Evolutionary conservation across 345 rosid species (phyloP), one percentile per base, ranked within the genome.

Genomic region (Eucalyptus lansdowneana): DNA sequence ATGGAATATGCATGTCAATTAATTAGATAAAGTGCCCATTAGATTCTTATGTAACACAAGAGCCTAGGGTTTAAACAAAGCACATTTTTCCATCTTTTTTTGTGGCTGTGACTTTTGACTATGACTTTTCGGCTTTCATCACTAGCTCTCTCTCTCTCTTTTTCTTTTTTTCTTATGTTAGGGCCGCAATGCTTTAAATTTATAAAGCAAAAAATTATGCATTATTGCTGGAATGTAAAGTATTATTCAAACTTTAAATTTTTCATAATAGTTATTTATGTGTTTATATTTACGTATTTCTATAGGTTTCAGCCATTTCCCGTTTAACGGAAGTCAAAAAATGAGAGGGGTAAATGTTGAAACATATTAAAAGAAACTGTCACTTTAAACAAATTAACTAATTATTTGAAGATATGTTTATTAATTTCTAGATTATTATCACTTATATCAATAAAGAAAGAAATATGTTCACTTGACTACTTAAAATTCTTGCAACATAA

Each of bases 111-210:
- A 60, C 8, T 62, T 0, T 53, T 62, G 69, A 62, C 17, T 6
- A 62, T 29, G 69, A 62, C 4, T 62, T 62, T 62, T 62, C 9
- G 11, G 34, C 15, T 62, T 62, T 62, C 58, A 53, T 62, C 0
- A 29, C 34, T 0, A 29, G 34, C n/a, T n/a, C n/a, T n/a, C 16
- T 62, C 15, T 62, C 1, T 62, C 0, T 24, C 10, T 8, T 60
- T 27, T 60, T 60, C 14, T 6, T 14, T 29, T 27, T 27, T 27
- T 24, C 62, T 56, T 56, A 56, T 56, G 29, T 10, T 56, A 56
- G 62, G 56, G 24, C 56, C 56, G 9, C 2, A 1, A 53, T 17
- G 56, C 24, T 53, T 17, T 53, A 9, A 53, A 53, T 53, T 53
- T 53, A 8, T 56, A 22, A 27, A 60, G 22, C 22, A 53, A 60